Percentiles rank a stretch among this genome's conserved stretches.
phyloP scores from a whole-genome alignment of 345 rosid species.

The Bruguiera gymnorhiza region DNA sequence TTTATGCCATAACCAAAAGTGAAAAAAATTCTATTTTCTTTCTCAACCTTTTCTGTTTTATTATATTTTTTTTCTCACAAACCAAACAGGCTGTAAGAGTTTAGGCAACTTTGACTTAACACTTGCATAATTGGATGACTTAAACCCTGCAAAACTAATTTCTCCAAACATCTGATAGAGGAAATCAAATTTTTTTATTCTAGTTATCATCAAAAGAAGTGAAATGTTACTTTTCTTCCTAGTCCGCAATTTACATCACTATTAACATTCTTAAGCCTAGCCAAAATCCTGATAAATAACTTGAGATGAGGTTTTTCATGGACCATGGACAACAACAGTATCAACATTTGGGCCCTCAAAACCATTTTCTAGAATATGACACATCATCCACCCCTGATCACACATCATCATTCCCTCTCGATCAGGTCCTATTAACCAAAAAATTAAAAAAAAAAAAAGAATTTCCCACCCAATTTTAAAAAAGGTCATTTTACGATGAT shows the following conservation, averaged over 20 bases:
- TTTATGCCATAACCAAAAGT: too few relatives aligned
- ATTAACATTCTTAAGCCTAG: constrained; percentile 56
- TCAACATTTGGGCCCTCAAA: constrained; percentile 69
- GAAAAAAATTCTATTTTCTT: too few relatives aligned
- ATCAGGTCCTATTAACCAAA: constrained; percentile 19
- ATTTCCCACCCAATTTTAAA: constrained; percentile 18
- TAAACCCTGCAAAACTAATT: constrained; percentile 80
- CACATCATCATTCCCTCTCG: constrained; percentile 32
- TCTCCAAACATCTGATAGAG: constrained; percentile 72
- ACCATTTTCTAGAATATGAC: constrained; percentile 52
- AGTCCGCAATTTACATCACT: constrained; percentile 60
- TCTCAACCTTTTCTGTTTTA: too few relatives aligned
- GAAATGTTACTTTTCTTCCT: constrained; percentile 64
- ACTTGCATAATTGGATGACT: constrained; percentile 48
- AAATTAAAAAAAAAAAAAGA: constrained; percentile 10
- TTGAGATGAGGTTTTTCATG: constrained; percentile 53
- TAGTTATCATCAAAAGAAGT: constrained; percentile 68
- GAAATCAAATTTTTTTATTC: constrained; percentile 43
- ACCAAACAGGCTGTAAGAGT: too few relatives aligned
- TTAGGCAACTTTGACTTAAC: constrained; percentile 5
- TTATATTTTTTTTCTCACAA: too few relatives aligned
- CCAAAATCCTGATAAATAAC: constrained; percentile 58
- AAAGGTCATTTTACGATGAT: constrained; percentile 30
- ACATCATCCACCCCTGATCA: constrained; percentile 43
- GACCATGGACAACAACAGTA: constrained; percentile 43